Conservation (phyloP, 352 stramenopile genomes). For the Sclerospora graminicola region DNA sequence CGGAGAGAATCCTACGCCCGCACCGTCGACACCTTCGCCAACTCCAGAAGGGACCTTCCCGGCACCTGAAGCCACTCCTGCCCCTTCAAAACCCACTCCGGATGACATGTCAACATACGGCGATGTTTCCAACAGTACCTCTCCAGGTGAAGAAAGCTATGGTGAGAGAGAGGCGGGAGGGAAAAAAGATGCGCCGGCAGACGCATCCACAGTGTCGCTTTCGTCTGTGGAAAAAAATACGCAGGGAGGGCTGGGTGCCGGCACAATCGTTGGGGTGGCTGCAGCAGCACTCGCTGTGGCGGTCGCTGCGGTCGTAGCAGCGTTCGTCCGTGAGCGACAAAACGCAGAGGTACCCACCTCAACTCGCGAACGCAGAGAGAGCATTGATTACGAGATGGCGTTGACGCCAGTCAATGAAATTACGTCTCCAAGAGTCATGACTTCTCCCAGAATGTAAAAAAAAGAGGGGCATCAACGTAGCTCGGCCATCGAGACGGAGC, state of each 20-base stretch:
- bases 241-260: neutral
- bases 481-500: neutral
- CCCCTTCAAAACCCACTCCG: too few species aligned
- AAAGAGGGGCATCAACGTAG: neutral
- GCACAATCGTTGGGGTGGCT: constrained; percentile 3
- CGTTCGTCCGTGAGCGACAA: constrained; percentile 14
- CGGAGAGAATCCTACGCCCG: constrained; percentile 18
- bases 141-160: too few species aligned
- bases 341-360: neutral
- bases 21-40: constrained; percentile 15
- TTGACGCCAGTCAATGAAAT: constrained; percentile 16
- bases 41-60: constrained; percentile 14
- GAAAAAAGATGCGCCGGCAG: neutral
- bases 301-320: constrained; percentile 2
- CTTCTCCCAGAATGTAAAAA: constrained; percentile 18
- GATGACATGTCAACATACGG: too few species aligned
- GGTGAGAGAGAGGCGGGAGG: constrained; percentile 7
- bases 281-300: constrained; percentile 8
- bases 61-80: too few species aligned
- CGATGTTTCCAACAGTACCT: neutral
- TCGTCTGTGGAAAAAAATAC: constrained; percentile 1
- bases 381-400: constrained; percentile 25
- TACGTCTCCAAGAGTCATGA: constrained; percentile 7
- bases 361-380: constrained; percentile 10
- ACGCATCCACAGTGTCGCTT: constrained; percentile 11